A percentile compares a stretch with the other conserved stretches of the same genome.
phyloP scores from a whole-genome alignment of 441 rosid species.

The Gossypium schwendimanii region DNA sequence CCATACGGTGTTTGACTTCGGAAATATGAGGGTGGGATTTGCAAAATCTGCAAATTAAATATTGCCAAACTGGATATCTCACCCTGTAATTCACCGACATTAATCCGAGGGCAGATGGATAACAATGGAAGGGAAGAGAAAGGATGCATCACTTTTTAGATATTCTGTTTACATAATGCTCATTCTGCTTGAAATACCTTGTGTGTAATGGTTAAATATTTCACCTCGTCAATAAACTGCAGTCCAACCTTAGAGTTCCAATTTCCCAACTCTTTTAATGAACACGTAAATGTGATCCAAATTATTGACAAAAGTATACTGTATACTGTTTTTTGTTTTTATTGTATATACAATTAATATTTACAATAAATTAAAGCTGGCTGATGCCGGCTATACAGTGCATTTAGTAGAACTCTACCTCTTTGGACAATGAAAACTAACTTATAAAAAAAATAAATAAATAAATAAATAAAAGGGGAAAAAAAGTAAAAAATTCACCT shows the following conservation, averaged over 20 bases:
- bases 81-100: neutral
- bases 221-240: neutral
- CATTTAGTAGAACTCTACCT: neutral
- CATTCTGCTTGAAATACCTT: neutral
- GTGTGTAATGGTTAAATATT: neutral
- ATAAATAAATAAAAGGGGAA: neutral
- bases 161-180: neutral
- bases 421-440: neutral
- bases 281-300: too few relatives aligned
- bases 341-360: neutral
- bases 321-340: neutral
- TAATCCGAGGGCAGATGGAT: neutral
- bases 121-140: neutral
- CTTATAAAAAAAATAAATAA: neutral
- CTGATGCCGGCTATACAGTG: neutral
- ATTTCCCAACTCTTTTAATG: too few relatives aligned
- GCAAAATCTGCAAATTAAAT: conserved; percentile 34
- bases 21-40: conserved; percentile 44
- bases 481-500: neutral
- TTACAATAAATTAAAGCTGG: neutral
- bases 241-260: neutral
- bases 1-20: conserved; percentile 55
- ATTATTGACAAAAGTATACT: neutral
- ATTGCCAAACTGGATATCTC: neutral
- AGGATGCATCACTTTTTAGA: neutral